Percentiles rank a stretch among this genome's conserved stretches.
Conservation (phyloP, 371 early-diverging fungal species). For the Mucor velutinosus region DNA sequence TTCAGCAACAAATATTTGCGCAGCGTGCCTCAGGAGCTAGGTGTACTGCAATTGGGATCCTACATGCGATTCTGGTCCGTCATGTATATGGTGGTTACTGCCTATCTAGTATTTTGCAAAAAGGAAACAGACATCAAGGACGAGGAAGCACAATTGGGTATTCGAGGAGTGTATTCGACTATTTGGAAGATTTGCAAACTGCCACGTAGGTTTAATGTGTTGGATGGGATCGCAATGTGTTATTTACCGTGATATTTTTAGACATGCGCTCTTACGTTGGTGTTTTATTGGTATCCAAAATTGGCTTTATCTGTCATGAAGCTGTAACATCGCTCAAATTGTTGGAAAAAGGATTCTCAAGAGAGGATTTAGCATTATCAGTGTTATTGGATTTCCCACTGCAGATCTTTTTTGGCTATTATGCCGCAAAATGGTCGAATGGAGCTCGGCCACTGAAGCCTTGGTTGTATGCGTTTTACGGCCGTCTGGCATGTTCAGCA, state of each 20-base stretch:
- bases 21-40: conserved; percentile 65
- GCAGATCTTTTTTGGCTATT: conserved; percentile 95
- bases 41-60: conserved; percentile 78
- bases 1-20: conserved; percentile 94
- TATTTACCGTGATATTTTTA: conserved; percentile 15
- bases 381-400: conserved; percentile 95
- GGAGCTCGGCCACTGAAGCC: conserved; percentile 86
- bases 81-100: conserved; percentile 83
- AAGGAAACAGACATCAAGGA: conserved; percentile 54
- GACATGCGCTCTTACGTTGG: conserved; percentile 84
- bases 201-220: conserved; percentile 55
- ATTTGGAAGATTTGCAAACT: conserved; percentile 75
- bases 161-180: conserved; percentile 60
- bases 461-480: conserved; percentile 91
- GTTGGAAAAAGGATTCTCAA: conserved; percentile 91
- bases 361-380: conserved; percentile 92
- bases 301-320: conserved; percentile 95
- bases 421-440: conserved; percentile 94
- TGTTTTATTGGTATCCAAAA: conserved; percentile 84
- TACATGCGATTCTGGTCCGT: conserved; percentile 94
- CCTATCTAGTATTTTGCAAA: conserved; percentile 80
- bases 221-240: background rate
- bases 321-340: conserved; percentile 91
- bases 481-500: conserved; percentile 77
- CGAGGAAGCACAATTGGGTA: conserved; percentile 58